Percentiles rank a stretch among this genome's conserved stretches.
These are phyloP conservation scores for Knufia fluminis DNA, from an alignment of 2,329 filamentous ascomycete genomes.

Conservation along the genomic window DNA sequence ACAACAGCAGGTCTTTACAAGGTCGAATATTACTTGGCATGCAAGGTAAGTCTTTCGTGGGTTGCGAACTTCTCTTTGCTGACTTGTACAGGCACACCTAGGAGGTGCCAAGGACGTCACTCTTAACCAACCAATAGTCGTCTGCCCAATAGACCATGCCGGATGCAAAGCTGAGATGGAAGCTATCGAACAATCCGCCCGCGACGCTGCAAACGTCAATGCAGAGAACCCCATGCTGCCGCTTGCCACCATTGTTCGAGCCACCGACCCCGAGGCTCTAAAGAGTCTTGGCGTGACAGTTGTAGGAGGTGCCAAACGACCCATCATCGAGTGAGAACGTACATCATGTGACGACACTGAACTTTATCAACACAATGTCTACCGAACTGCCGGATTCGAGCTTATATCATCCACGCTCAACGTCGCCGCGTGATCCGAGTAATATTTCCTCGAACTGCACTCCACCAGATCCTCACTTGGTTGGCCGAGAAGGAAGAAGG, in stretches of 20 bases:
- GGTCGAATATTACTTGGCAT: constrained; percentile 91
- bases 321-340: constrained; percentile 53
- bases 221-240: constrained; percentile 90
- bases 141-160: constrained; percentile 89
- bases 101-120: constrained; percentile 80
- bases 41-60: constrained; percentile 58
- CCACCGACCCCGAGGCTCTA: constrained; percentile 60
- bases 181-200: constrained; percentile 89
- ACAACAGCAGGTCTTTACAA: constrained; percentile 93
- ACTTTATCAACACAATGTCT: neutral
- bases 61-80: constrained; percentile 17
- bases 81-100: constrained; percentile 61
- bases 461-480: too few species aligned
- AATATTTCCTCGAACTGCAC: too few species aligned
- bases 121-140: constrained; percentile 84
- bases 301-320: constrained; percentile 53
- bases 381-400: neutral
- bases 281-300: constrained; percentile 53
- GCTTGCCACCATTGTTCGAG: constrained; percentile 68
- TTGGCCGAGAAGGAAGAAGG: too few species aligned
- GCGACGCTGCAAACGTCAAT: constrained; percentile 80
- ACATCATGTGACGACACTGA: neutral
- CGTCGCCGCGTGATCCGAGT: too few species aligned
- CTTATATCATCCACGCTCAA: neutral
- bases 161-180: constrained; percentile 98